Base-by-base conservation (phyloP, 495 filamentous ascomycete species). In the Glonium stellatum region DNA sequence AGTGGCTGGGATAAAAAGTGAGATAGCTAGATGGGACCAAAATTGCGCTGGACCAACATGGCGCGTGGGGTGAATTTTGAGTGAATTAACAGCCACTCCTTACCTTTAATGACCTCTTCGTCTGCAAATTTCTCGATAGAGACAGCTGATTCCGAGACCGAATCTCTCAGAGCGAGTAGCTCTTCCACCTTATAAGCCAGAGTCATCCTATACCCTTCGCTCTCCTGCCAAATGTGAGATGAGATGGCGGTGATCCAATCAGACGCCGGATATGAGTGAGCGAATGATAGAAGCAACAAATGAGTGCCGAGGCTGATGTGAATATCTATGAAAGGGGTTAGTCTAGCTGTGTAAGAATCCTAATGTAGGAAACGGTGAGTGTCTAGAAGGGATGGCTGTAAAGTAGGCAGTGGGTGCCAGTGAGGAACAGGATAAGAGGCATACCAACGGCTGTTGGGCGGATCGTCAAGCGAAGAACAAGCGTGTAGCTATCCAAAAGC, bases 101-200 rank as follows among this genome's bases (percentile, higher is more conserved):
- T 21, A 71, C 71, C 65, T 61, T 70, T 71, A 65, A 95, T 91
- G 1, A 85, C 89, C 73, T 96, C 91, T 61, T 88, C 83, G 34
- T 83, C 81, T 22, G 84, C 84, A 3, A 81, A 84, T 9, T 88
- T 88, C 55, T 87, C 81, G 19, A 72, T 31, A 2, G 70, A 69
- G 34, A 71, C 63, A 1, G 69, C 66, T 15, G 67, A 68, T 50
- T 70, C 70, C 5, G 70, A 70, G 21, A 66, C 65, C 5, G 70
- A 72, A 46, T 67, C 59, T n/a, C 70, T 55, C 42, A 72, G 39
- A 6, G 68, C 68, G n/a, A 70, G 59, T 1, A 72, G 62, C 59
- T 72, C 67, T 55, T 66, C 67, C 11, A 68, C 66, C 35, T 65
- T 63, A 57, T 72, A 72, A 19, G 67, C 64, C 55, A 64, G 46